phyloP scores from a whole-genome alignment of 768 basidiomycete species.

The Lentinula boryana region DNA sequence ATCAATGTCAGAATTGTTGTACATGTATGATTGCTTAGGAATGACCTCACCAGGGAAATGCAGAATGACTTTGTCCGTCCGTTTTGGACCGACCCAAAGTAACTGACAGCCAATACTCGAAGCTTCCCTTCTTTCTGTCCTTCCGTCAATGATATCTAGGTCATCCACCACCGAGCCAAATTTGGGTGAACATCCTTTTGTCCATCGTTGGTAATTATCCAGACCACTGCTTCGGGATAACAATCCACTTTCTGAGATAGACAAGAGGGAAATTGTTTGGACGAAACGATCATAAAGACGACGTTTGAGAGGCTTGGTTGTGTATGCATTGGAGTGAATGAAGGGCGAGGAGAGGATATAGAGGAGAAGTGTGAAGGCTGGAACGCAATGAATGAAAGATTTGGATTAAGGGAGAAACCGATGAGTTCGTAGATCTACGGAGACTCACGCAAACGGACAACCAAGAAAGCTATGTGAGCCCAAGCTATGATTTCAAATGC shows the following conservation, averaged over 20 bases:
- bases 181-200: background rate
- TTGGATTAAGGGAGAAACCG: no score
- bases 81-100: slow-evolving; percentile 27
- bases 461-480: no score
- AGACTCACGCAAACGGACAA: no score
- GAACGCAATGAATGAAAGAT: no score
- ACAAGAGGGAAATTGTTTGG: background rate
- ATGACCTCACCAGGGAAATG: slow-evolving; percentile 23
- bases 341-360: background rate
- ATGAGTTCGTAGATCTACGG: no score
- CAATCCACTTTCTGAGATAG: background rate
- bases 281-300: background rate
- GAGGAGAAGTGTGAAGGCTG: background rate
- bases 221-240: background rate
- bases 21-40: background rate
- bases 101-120: background rate
- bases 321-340: background rate
- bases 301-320: background rate
- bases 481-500: no score
- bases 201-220: background rate
- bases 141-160: background rate
- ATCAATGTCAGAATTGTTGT: background rate
- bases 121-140: background rate
- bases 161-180: background rate
- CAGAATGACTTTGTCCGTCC: slow-evolving; percentile 24